Percentiles rank a stretch among this genome's conserved stretches.
Conservation (phyloP, 225 moss, liverwort and hornwort genomes). For the Bryum argenteum region DNA sequence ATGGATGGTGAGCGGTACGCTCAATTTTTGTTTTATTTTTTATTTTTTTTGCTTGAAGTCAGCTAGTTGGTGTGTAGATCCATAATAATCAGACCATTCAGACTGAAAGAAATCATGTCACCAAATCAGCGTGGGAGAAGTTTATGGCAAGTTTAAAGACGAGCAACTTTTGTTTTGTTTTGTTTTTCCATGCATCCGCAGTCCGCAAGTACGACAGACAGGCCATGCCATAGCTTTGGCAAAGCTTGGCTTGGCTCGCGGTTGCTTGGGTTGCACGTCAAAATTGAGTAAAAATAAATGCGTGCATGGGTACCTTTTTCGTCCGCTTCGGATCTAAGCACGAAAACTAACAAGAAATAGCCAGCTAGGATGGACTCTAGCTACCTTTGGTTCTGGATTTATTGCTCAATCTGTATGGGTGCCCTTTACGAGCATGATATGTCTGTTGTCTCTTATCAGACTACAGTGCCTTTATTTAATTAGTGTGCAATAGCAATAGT, state of each 20-base stretch:
- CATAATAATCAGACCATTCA: neutral
- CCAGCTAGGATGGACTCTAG: too few relatives aligned
- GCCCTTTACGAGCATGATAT: too few relatives aligned
- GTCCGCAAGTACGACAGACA: too few relatives aligned
- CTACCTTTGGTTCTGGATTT: too few relatives aligned
- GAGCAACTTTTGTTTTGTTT: neutral
- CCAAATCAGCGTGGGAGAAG: neutral
- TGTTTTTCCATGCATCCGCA: neutral
- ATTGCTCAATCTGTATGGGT: too few relatives aligned
- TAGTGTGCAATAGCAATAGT: too few relatives aligned
- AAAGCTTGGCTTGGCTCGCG: neutral
- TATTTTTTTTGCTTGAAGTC: neutral
- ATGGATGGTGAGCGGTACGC: neutral
- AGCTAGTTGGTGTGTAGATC: neutral
- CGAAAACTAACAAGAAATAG: too few relatives aligned
- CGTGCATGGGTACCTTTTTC: neutral
- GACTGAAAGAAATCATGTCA: neutral
- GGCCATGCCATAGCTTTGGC: too few relatives aligned
- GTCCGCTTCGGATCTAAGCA: neutral
- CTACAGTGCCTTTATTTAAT: too few relatives aligned
- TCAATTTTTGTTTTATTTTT: neutral
- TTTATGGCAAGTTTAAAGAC: neutral
- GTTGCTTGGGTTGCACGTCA: slow-evolving; percentile 1
- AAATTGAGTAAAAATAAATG: neutral
- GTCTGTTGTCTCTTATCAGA: too few relatives aligned